phyloP scores from a whole-genome alignment of 331 rosid species.

The Ulmus americana region DNA sequence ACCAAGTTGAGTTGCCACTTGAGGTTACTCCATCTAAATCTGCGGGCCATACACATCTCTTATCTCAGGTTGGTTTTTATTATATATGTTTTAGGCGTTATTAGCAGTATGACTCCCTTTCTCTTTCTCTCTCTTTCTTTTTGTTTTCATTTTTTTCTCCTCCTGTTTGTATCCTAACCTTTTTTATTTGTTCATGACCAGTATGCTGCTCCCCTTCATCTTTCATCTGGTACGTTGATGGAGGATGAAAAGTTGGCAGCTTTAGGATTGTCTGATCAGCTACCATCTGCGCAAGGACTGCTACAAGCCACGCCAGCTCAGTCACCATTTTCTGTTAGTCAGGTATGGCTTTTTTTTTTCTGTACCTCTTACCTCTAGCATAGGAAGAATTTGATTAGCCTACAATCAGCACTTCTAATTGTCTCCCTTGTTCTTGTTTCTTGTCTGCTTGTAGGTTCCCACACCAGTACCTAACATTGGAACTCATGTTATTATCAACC shows the following conservation, averaged over 20 bases:
- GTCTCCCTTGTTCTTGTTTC: slow-evolving; percentile 6
- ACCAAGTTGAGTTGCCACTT: slow-evolving; percentile 72
- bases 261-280: slow-evolving; percentile 68
- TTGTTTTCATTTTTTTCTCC: neutral
- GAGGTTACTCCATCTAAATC: slow-evolving; percentile 69
- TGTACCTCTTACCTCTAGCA: slow-evolving; percentile 8
- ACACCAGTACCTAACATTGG: slow-evolving; percentile 73
- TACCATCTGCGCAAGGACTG: slow-evolving; percentile 78
- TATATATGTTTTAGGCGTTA: slow-evolving; percentile 9
- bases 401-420: neutral
- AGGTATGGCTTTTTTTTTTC: slow-evolving; percentile 43
- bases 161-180: slow-evolving; percentile 8
- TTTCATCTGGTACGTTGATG: slow-evolving; percentile 57
- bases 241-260: slow-evolving; percentile 82
- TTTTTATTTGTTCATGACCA: slow-evolving; percentile 20
- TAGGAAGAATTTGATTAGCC: neutral
- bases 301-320: slow-evolving; percentile 59
- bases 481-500: slow-evolving; percentile 77
- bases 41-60: slow-evolving; percentile 62
- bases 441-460: slow-evolving; percentile 49
- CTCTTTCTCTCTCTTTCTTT: neutral
- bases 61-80: slow-evolving; percentile 66
- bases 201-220: slow-evolving; percentile 83
- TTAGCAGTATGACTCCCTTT: neutral
- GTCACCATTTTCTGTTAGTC: slow-evolving; percentile 60